Conservation (phyloP, 2,329 filamentous ascomycete genomes). For the Phialophora tarda region DNA sequence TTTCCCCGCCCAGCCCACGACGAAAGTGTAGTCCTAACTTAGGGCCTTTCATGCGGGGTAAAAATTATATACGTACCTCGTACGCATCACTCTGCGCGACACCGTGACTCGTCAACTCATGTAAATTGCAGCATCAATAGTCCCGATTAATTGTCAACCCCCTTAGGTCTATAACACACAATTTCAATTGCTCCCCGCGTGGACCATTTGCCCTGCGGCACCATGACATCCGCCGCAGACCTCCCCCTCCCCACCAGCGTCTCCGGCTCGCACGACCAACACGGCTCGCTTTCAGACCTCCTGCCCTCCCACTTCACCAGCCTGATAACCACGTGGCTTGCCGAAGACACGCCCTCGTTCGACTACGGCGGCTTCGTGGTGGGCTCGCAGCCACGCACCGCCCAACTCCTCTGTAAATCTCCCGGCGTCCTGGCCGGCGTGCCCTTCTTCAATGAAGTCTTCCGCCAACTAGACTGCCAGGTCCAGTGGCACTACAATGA, state of each 20-base stretch:
- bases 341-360: slow-evolving; percentile 94
- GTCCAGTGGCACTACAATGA: slow-evolving; percentile 87
- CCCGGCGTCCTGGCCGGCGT: slow-evolving; percentile 83
- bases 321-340: slow-evolving; percentile 69
- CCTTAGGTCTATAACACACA: neutral
- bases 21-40: too few relatives aligned
- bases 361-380: slow-evolving; percentile 98
- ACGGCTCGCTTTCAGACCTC: slow-evolving; percentile 38
- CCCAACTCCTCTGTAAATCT: slow-evolving; percentile 73
- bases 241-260: neutral
- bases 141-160: too few relatives aligned
- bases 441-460: slow-evolving; percentile 95
- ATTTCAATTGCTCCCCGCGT: too few relatives aligned
- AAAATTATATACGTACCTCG: too few relatives aligned
- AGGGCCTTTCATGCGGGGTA: too few relatives aligned
- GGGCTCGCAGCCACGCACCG: slow-evolving; percentile 68
- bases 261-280: slow-evolving; percentile 12
- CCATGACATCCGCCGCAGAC: neutral
- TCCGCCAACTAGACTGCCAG: slow-evolving; percentile 85
- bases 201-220: neutral
- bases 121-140: neutral
- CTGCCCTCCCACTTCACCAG: slow-evolving; percentile 40
- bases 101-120: too few relatives aligned
- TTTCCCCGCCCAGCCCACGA: too few relatives aligned
- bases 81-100: too few relatives aligned